A percentile compares a stretch with the other conserved stretches of the same genome.
These are phyloP conservation scores for Fusarium verrucosum DNA, from an alignment of 2,329 filamentous ascomycete genomes.

Conservation along the genomic window DNA sequence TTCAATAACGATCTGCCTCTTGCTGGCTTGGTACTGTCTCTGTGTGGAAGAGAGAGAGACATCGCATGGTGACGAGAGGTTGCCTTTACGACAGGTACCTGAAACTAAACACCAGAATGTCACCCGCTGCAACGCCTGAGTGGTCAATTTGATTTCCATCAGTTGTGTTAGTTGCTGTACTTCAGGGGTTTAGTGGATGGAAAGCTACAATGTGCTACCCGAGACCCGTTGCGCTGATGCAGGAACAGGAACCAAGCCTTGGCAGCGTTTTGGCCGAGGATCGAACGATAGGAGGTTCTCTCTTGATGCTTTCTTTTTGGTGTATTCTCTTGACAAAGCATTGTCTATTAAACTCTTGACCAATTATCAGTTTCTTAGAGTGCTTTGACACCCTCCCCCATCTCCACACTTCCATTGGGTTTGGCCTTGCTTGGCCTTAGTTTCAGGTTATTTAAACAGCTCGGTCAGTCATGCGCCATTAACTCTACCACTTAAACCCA, in stretches of 20 bases:
- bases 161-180: not conserved
- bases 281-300: not conserved
- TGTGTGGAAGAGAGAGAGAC: not conserved
- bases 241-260: constrained; percentile 39
- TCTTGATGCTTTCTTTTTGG: not conserved
- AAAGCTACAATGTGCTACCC: constrained; percentile 29
- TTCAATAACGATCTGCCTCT: not conserved
- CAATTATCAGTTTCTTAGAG: not conserved
- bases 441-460: constrained; percentile 38
- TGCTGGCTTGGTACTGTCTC: not conserved
- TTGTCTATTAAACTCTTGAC: not conserved
- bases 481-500: constrained; percentile 4
- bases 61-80: not conserved
- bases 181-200: constrained; percentile 14
- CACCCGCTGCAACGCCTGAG: constrained; percentile 11
- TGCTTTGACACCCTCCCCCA: not conserved
- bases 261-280: constrained; percentile 1
- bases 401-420: not conserved
- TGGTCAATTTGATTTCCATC: constrained; percentile 7
- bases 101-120: constrained; percentile 8
- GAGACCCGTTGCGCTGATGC: constrained; percentile 37
- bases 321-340: not conserved
- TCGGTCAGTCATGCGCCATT: constrained; percentile 31
- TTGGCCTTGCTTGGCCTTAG: constrained; percentile 21
- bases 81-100: constrained; percentile 31